These are phyloP conservation scores for Dactylellina parvicollis DNA, from an alignment of 2,329 filamentous ascomycete genomes.

Conservation along the genomic window DNA sequence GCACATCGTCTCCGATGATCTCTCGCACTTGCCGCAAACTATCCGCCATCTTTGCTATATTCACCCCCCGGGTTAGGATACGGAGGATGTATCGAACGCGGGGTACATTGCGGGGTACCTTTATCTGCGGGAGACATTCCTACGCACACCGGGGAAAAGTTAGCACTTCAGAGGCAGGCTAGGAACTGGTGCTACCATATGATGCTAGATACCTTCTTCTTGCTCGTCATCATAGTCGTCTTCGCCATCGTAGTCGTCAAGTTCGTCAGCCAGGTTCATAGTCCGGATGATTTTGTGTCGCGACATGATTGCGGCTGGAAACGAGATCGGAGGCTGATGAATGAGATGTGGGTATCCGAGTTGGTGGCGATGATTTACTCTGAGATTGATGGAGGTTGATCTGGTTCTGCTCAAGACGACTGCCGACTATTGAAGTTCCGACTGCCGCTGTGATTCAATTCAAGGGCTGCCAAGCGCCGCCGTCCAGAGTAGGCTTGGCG, in stretches of 20 bases:
- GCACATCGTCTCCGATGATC: slow-evolving; percentile 65
- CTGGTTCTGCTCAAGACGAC: no score
- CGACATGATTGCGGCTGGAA: slow-evolving; percentile 59
- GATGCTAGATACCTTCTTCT: slow-evolving; percentile 22
- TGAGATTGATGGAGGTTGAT: no score
- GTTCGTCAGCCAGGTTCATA: slow-evolving; percentile 59
- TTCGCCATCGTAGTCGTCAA: slow-evolving; percentile 50
- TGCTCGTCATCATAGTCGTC: slow-evolving; percentile 43
- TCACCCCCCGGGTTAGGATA: background rate
- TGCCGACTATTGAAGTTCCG: no score
- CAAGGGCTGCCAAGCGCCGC: no score
- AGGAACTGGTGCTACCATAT: no score
- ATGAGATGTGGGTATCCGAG: no score
- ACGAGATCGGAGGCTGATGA: background rate
- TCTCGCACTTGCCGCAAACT: slow-evolving; percentile 55
- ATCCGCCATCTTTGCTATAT: slow-evolving; percentile 58
- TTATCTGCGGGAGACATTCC: slow-evolving; percentile 48
- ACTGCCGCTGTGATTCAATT: no score
- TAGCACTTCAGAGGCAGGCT: background rate
- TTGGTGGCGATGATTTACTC: no score
- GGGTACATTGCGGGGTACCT: slow-evolving; percentile 50
- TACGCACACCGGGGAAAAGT: background rate
- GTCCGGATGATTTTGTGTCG: slow-evolving; percentile 62
- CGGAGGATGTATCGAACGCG: slow-evolving; percentile 1
- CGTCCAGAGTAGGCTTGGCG: no score